Percentiles rank a stretch among this genome's conserved stretches.
phyloP scores from a whole-genome alignment of 2,329 filamentous ascomycete genomes.

The Diaporthe vexans region DNA sequence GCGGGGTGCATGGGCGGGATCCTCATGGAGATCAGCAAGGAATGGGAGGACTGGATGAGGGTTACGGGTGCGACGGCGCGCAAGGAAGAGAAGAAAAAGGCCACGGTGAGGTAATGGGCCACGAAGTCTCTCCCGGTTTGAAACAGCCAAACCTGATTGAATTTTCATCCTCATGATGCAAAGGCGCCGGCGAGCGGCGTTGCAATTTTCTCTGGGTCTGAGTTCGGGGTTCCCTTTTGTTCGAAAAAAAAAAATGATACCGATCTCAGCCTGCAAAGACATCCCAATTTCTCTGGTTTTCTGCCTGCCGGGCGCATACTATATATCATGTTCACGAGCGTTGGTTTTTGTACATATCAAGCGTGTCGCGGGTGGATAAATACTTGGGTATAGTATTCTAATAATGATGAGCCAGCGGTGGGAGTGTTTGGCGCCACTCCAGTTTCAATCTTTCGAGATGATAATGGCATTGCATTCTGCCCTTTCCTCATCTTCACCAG shows the following conservation, averaged over 20 bases:
- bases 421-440: constrained; percentile 1
- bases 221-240: neutral
- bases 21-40: constrained; percentile 92
- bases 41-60: constrained; percentile 91
- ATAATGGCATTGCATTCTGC: neutral
- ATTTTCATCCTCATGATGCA: constrained; percentile 8
- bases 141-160: neutral
- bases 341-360: constrained; percentile 9
- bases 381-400: constrained; percentile 23
- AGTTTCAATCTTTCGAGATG: neutral
- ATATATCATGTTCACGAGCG: constrained; percentile 19
- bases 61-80: constrained; percentile 56
- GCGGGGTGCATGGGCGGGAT: constrained; percentile 93
- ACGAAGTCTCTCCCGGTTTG: neutral
- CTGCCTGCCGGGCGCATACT: neutral
- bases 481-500: neutral
- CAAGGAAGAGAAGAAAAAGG: constrained; percentile 32
- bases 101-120: constrained; percentile 28
- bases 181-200: constrained; percentile 20
- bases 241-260: constrained; percentile 19
- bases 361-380: neutral
- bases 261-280: constrained; percentile 26
- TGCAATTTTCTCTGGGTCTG: constrained; percentile 1
- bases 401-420: constrained; percentile 8
- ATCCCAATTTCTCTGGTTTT: neutral